Evolutionary conservation across 176 grass and related monocot genomes (phyloP), one percentile per base, ranked within the genome.

Genomic region (Cocos nucifera): DNA sequence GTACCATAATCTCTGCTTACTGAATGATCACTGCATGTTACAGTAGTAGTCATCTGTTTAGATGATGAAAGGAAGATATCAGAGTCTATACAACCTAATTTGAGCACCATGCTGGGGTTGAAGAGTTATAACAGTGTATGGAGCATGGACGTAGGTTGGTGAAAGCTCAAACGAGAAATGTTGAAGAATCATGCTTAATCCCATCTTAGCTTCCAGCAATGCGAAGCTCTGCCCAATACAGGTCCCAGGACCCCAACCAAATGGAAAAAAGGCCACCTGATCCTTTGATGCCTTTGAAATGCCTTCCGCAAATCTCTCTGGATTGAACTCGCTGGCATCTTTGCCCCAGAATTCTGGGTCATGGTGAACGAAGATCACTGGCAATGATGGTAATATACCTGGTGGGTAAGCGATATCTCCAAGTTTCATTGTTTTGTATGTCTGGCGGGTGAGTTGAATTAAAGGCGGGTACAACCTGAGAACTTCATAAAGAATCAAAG

Each of bases 161-260:
- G 85, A 84, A 8, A 84, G 77, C 39, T 59, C 73, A 54, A 80
- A 88, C 0, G 49, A 48, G 72, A 88, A 89, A 15, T 48, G 59
- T 14, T 63, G 80, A 27, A 83, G 73, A 5, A 89, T 89, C 64
- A 49, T 70, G 39, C 59, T 72, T 25, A 88, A 19, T 32, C 62
- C 80, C 66, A 88, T 48, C 68, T 88, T 88, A n/a, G 72, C 80
- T n/a, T 83, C 76, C 5, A 88, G 17, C 23, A 83, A 16, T 3
- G 76, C 49, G 27, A 88, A 88, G 63, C 57, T 88, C 61, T 83
- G 72, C 4, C 67, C 85, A 3, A 83, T 24, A 49, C 85, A 83
- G 5, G 80, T 29, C 52, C 72, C 17, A 5, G 76, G 80, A 0
- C 85, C 85, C 62, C 55, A 70, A 3, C 76, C 61, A 48, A 88